phyloP scores from a whole-genome alignment of 805 yeast species.

The Wickerhamiella allomyrinae region DNA sequence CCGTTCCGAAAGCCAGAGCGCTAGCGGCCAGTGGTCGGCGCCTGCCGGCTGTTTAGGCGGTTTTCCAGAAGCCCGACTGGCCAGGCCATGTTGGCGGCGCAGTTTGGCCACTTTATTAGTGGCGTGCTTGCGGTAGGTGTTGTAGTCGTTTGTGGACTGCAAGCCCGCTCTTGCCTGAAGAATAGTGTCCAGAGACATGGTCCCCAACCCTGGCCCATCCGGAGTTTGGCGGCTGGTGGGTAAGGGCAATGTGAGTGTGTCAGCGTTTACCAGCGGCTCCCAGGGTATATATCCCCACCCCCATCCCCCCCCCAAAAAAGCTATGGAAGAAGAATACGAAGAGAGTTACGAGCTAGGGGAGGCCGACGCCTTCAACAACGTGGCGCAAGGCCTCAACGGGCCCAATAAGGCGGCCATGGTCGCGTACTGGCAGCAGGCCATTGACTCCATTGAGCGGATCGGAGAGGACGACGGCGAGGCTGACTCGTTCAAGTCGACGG shows the following conservation, averaged over 20 bases:
- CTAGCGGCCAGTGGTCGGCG: conserved; percentile 37
- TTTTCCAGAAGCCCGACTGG: conserved; percentile 28
- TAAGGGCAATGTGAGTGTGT: too few species aligned
- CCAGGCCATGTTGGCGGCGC: conserved; percentile 49
- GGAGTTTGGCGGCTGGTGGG: too few species aligned
- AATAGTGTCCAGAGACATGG: conserved; percentile 1
- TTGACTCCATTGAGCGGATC: conserved; percentile 68
- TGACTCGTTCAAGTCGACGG: conserved; percentile 88
- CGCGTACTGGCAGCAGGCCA: conserved; percentile 95
- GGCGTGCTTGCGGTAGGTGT: conserved; percentile 48
- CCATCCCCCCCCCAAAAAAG: not conserved
- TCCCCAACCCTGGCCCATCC: too few species aligned
- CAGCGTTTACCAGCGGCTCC: not conserved
- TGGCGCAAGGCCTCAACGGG: conserved; percentile 82
- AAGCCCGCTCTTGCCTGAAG: conserved; percentile 24
- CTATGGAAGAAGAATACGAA: conserved; percentile 6
- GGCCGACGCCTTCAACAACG: conserved; percentile 68
- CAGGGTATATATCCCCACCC: not conserved
- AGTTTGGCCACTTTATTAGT: conserved; percentile 47
- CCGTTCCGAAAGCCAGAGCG: conserved; percentile 63
- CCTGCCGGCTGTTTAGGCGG: conserved; percentile 39
- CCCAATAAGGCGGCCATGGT: conserved; percentile 77
- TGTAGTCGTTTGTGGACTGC: conserved; percentile 52
- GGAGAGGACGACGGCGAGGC: conserved; percentile 37
- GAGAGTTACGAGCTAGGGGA: conserved; percentile 12